phyloP scores from a whole-genome alignment of 495 filamentous ascomycete genomes.

The Aspergillus olivimuriae region DNA sequence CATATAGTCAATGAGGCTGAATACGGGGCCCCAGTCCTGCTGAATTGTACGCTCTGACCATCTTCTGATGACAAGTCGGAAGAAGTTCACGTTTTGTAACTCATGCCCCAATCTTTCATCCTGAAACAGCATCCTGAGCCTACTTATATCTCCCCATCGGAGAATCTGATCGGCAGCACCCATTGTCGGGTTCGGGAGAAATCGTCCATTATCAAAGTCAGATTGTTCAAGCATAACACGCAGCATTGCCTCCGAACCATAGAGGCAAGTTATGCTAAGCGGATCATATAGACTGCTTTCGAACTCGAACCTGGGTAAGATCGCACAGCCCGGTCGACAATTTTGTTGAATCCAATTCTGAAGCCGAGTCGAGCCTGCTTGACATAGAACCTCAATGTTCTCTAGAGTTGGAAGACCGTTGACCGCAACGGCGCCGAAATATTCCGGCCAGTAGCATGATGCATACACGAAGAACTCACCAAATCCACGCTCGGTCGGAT shows the following conservation, averaged over 20 bases:
- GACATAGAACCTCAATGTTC: slow-evolving; percentile 16
- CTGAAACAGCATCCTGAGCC: slow-evolving; percentile 16
- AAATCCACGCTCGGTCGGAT: slow-evolving; percentile 18
- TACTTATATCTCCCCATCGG: slow-evolving; percentile 15
- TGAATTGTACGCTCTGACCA: slow-evolving; percentile 2
- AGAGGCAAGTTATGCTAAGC: slow-evolving; percentile 20
- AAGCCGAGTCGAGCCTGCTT: slow-evolving; percentile 14
- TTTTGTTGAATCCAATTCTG: slow-evolving; percentile 22
- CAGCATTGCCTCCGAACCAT: slow-evolving; percentile 18
- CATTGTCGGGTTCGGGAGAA: slow-evolving; percentile 10
- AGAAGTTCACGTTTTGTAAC: slow-evolving; percentile 6
- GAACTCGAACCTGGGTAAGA: slow-evolving; percentile 18
- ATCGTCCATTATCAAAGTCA: slow-evolving; percentile 9
- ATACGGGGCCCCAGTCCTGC: too few species aligned
- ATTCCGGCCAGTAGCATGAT: slow-evolving; percentile 18
- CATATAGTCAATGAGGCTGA: slow-evolving; percentile 4
- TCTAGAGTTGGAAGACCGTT: slow-evolving; percentile 14
- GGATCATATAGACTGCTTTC: slow-evolving; percentile 19
- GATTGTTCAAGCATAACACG: slow-evolving; percentile 13
- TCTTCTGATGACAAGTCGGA: slow-evolving; percentile 6
- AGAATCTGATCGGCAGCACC: slow-evolving; percentile 18
- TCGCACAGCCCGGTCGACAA: slow-evolving; percentile 18
- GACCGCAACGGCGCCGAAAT: slow-evolving; percentile 9
- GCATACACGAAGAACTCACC: slow-evolving; percentile 20
- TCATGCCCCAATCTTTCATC: slow-evolving; percentile 11